Evolutionary conservation across 2,329 filamentous ascomycete genomes (phyloP).

Genomic region (Penicillium sp.): DNA sequence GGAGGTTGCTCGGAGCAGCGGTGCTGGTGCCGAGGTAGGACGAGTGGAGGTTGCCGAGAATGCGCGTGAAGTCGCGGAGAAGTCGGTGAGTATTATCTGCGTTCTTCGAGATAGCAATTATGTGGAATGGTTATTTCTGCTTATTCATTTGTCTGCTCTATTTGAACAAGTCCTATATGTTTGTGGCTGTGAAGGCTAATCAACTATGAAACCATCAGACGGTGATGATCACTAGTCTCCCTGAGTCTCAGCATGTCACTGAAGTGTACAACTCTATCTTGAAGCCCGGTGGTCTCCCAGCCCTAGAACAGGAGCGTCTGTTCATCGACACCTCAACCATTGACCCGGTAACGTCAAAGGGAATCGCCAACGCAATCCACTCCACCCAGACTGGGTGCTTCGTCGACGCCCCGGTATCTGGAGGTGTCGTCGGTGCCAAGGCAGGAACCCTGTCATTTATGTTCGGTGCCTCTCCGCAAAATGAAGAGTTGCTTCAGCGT

Average conservation of each 20-base stretch:
- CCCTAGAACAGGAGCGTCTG: constrained; percentile 64
- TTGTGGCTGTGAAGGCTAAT: background rate
- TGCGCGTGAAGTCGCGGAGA: constrained; percentile 67
- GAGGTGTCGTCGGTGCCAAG: constrained; percentile 87
- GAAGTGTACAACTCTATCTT: constrained; percentile 80
- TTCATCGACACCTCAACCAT: constrained; percentile 98
- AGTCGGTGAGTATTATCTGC: constrained; percentile 59
- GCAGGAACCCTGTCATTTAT: constrained; percentile 94
- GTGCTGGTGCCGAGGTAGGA: constrained; percentile 40
- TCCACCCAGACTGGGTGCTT: constrained; percentile 73
- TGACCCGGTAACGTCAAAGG: constrained; percentile 80
- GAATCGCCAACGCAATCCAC: constrained; percentile 72
- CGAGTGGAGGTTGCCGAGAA: constrained; percentile 61
- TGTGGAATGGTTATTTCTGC: background rate
- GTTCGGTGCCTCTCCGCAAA: constrained; percentile 69
- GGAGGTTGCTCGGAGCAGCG: constrained; percentile 31
- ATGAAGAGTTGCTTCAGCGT: constrained; percentile 60
- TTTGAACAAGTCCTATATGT: too few relatives aligned
- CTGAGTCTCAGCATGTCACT: constrained; percentile 85
- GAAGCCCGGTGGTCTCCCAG: constrained; percentile 56
- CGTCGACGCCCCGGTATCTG: constrained; percentile 95
- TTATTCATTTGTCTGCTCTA: too few relatives aligned
- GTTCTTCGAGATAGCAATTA: background rate
- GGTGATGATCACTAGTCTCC: constrained; percentile 84
- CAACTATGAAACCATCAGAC: constrained; percentile 58